Base-by-base conservation (phyloP, 2,329 filamentous ascomycete species). In the Eutypella sp. region DNA sequence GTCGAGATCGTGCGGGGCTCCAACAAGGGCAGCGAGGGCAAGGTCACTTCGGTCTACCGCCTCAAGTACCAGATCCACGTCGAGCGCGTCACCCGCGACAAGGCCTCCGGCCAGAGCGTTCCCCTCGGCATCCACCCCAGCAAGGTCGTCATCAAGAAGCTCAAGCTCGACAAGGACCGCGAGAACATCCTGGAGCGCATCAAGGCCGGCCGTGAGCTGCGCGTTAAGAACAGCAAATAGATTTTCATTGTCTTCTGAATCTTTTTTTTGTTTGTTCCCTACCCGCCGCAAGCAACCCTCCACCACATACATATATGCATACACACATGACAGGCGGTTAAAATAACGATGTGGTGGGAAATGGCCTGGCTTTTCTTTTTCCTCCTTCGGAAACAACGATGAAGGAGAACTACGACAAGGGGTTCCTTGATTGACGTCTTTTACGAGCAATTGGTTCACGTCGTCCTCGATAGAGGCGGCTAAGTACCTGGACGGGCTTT, bases 1-100 rank as follows among this genome's bases (percentile, higher is more conserved):
- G 90, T 97, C 70, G 80, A 79, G 69, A 87, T 99, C 66, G 85
- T 92, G 70, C 91, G 93, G 63, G 93, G 93, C 67, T 78, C 79
- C 76, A 87, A 95, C 83, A 97, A 97, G 83, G 93, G 92, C 70
- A 89, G 90, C 67, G 92, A 97, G 81, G 93, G 93, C 80, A 97
- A 97, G 82, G 81, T 99, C 76, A 91, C 85, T 66, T 89, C 88
- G 66, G 92, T 97, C 72, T 99, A 96, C 86, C 89, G 90, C 73
- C 87, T 96, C 68, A 97, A 97, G 78, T 99, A 93, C 77, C 81
- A 90, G 69, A 85, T 99, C 70, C 92, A 97, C 84, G 74, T 99
- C 73, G 92, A 96, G 84, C 89, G 92, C 67, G 85, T 99, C 71
- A 85, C 85, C 73, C 89, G 91, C 70, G 93, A 99, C 75, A 99